Percentiles rank a stretch among this genome's conserved stretches.
Conservation (phyloP, 352 stramenopile genomes). For the Hyaloperonospora arabidopsidis region DNA sequence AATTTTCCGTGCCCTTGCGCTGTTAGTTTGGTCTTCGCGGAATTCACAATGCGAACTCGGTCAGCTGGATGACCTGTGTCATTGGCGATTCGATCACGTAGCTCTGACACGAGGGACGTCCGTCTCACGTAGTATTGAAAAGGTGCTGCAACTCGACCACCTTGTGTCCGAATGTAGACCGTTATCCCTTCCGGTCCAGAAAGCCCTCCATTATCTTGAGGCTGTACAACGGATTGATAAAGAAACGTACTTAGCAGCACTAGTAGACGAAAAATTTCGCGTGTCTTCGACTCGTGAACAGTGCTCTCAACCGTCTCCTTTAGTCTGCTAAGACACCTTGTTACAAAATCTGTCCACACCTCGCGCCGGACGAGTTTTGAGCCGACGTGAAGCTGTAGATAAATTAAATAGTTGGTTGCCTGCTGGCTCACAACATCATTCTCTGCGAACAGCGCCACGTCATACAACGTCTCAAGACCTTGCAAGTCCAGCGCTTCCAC, state of each 20-base stretch:
- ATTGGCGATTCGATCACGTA: conserved; percentile 56
- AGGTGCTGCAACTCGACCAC: conserved; percentile 46
- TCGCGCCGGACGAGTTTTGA: conserved; percentile 62
- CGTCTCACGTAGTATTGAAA: conserved; percentile 52
- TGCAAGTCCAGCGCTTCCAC: conserved; percentile 55
- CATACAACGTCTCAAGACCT: conserved; percentile 54
- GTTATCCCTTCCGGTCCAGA: conserved; percentile 45
- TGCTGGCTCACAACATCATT: conserved; percentile 39
- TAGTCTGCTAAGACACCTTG: conserved; percentile 37
- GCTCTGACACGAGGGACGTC: conserved; percentile 51
- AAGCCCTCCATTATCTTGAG: conserved; percentile 16
- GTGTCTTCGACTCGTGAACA: conserved; percentile 18
- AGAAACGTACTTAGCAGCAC: conserved; percentile 74
- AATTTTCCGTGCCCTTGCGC: conserved; percentile 59
- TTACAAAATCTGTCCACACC: conserved; percentile 60
- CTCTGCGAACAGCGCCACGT: conserved; percentile 36
- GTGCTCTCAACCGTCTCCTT: conserved; percentile 30
- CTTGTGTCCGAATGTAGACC: conserved; percentile 64
- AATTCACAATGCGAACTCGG: conserved; percentile 58
- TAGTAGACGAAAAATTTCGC: conserved; percentile 44
- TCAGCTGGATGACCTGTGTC: conserved; percentile 59
- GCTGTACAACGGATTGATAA: conserved; percentile 46
- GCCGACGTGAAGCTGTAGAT: conserved; percentile 58
- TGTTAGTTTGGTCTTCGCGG: conserved; percentile 62
- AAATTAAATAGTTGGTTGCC: conserved; percentile 63